Evolutionary conservation across 2,329 filamentous ascomycete species (phyloP).

Genomic region (Fusarium robinianum): DNA sequence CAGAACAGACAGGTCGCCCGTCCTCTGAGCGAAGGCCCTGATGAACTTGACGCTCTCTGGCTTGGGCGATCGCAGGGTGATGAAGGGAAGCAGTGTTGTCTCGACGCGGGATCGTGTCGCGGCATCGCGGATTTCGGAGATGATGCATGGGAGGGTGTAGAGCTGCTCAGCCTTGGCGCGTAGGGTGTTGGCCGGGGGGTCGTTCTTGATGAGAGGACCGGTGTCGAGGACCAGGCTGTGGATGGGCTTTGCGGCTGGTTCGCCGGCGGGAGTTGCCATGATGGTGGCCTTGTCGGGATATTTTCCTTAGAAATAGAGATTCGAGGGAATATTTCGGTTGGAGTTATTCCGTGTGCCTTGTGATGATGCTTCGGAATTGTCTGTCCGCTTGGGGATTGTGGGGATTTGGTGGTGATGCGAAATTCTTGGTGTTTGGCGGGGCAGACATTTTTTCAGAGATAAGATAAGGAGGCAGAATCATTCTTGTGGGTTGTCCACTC

Average conservation of each 20-base stretch:
- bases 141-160: constrained; percentile 82
- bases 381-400: constrained; percentile 4
- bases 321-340: too few relatives aligned
- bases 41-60: constrained; percentile 80
- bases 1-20: constrained; percentile 85
- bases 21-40: constrained; percentile 82
- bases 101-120: constrained; percentile 80
- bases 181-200: constrained; percentile 81
- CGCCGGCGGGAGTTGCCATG: constrained; percentile 32
- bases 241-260: constrained; percentile 62
- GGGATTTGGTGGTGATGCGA: constrained; percentile 23
- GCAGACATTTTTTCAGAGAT: constrained; percentile 31
- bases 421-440: constrained; percentile 35
- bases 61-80: constrained; percentile 74
- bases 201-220: constrained; percentile 91
- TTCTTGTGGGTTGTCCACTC: not conserved
- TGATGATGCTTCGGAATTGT: not conserved
- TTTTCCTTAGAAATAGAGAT: too few relatives aligned
- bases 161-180: constrained; percentile 76
- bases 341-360: too few relatives aligned
- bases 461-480: constrained; percentile 5
- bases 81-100: constrained; percentile 81
- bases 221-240: constrained; percentile 88
- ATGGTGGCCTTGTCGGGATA: too few relatives aligned
- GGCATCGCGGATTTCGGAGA: constrained; percentile 86